Conservation (phyloP, 1,284 basidiomycete genomes). For the Ustilago trichophora region DNA sequence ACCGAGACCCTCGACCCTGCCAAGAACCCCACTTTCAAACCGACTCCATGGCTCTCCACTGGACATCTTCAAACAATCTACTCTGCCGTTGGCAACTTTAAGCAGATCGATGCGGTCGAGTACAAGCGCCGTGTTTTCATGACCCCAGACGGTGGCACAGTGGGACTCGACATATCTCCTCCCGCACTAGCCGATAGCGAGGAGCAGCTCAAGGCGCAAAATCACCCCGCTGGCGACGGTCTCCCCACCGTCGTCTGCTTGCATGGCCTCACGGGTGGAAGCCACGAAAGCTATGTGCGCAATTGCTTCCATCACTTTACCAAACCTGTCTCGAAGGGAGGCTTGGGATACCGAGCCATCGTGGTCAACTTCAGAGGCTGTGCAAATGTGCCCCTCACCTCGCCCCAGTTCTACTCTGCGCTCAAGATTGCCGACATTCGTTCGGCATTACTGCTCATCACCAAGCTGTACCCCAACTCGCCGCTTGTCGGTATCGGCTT, state of each 20-base stretch:
- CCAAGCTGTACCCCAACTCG: constrained; percentile 78
- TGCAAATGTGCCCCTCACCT: constrained; percentile 81
- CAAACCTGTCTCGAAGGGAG: constrained; percentile 49
- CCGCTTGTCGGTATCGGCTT: constrained; percentile 88
- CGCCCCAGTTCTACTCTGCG: constrained; percentile 81
- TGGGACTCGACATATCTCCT: constrained; percentile 58
- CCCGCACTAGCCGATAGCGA: constrained; percentile 39
- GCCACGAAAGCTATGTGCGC: constrained; percentile 62
- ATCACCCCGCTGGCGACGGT: constrained; percentile 19
- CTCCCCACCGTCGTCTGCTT: constrained; percentile 58
- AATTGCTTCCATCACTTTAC: constrained; percentile 57
- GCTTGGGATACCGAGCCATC: constrained; percentile 72
- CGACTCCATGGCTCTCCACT: constrained; percentile 50
- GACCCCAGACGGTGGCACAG: constrained; percentile 61
- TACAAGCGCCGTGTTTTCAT: constrained; percentile 60
- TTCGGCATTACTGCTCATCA: constrained; percentile 80
- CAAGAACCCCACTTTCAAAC: constrained; percentile 24
- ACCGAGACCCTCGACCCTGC: constrained; percentile 37
- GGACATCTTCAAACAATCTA: constrained; percentile 65
- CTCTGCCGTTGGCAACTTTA: constrained; percentile 52
- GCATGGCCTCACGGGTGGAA: constrained; percentile 65
- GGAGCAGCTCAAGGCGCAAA: constrained; percentile 17
- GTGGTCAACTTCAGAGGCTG: constrained; percentile 79
- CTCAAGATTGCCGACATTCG: constrained; percentile 83
- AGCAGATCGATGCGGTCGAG: constrained; percentile 49